Conservation (phyloP, 2,329 filamentous ascomycete genomes). For the Talaromyces sp. region DNA sequence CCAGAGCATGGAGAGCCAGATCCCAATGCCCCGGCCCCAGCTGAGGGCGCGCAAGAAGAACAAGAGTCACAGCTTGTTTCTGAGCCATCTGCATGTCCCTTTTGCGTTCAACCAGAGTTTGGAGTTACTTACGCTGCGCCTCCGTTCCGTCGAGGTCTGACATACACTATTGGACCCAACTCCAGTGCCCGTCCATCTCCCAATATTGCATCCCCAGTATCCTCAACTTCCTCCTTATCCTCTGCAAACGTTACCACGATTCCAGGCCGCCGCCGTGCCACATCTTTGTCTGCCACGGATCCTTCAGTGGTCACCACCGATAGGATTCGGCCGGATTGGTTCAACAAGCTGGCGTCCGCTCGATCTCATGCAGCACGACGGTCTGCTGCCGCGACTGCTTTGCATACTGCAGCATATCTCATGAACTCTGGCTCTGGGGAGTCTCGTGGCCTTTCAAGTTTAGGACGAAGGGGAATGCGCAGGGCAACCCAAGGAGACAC, state of each 20-base stretch:
- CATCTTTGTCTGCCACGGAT: slow-evolving; percentile 77
- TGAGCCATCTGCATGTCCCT: slow-evolving; percentile 89
- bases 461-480: slow-evolving; percentile 57
- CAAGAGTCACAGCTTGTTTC: slow-evolving; percentile 73
- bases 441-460: slow-evolving; percentile 54
- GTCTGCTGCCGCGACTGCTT: slow-evolving; percentile 87
- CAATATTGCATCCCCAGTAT: slow-evolving; percentile 71
- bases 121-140: slow-evolving; percentile 94
- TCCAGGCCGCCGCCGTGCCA: slow-evolving; percentile 59
- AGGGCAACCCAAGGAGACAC: slow-evolving; percentile 40
- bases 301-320: slow-evolving; percentile 91
- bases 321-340: slow-evolving; percentile 90
- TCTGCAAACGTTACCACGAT: slow-evolving; percentile 52
- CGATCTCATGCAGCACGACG: slow-evolving; percentile 81
- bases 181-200: slow-evolving; percentile 54
- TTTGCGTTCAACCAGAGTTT: slow-evolving; percentile 93
- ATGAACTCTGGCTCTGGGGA: slow-evolving; percentile 62
- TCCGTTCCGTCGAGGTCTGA: slow-evolving; percentile 80
- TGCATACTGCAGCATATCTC: slow-evolving; percentile 93
- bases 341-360: slow-evolving; percentile 81
- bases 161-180: slow-evolving; percentile 60
- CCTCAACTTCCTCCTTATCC: slow-evolving; percentile 78
- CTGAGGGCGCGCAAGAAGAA: slow-evolving; percentile 39
- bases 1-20: slow-evolving; percentile 69
- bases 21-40: slow-evolving; percentile 37